Base-by-base conservation (phyloP, 2,329 filamentous ascomycete genomes). In the Cladophialophora chaetospira region DNA sequence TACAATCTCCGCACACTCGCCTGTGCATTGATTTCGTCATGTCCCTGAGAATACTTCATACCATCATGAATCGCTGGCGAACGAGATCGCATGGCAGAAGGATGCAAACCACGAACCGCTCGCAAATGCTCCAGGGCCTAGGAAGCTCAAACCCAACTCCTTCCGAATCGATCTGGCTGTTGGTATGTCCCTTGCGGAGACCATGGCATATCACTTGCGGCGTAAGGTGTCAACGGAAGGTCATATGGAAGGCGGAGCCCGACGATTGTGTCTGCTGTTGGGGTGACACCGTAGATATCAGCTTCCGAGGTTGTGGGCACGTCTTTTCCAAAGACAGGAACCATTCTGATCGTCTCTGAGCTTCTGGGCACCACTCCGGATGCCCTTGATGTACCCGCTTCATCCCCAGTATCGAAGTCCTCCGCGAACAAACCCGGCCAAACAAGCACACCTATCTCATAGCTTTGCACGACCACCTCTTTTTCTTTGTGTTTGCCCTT, bases 211-310 rank as follows among this genome's bases (percentile, higher is more conserved):
- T 95, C 89, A 3, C 72, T 70, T 5, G 71, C 62, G 0, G 69
- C 75, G 66, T 96, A 96, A 5, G 76, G 75, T 46, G 83, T 82
- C 25, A 96, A 70, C 0, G 91, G 91, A 5, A 92, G 72, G 71
- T 86, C 86, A 71, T 96, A 96, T n/a, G 91, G 89, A 73, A 96
- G 86, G 13, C 91, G 81, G 25, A 93, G 75, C 0, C 88, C 89
- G 3, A 96, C 79, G 0, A 85, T 62, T 0, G 74, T 67, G 5
- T 64, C 57, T 29, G 51, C 17, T 23, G 15, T 19, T 5, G 44
- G 11, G 49, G 19, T 28, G 9, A 23, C 2, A 10, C 38, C 11
- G 38, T 6, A 11, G 5, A 4, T 2, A 19, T 42, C 17, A 36
- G 47, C 9, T 4, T 42, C 17, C 1, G 17, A 35, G n/a, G 43